Evolutionary conservation across 352 stramenopile genomes (phyloP).

Genomic region (Halophytophthora batemanensis): DNA sequence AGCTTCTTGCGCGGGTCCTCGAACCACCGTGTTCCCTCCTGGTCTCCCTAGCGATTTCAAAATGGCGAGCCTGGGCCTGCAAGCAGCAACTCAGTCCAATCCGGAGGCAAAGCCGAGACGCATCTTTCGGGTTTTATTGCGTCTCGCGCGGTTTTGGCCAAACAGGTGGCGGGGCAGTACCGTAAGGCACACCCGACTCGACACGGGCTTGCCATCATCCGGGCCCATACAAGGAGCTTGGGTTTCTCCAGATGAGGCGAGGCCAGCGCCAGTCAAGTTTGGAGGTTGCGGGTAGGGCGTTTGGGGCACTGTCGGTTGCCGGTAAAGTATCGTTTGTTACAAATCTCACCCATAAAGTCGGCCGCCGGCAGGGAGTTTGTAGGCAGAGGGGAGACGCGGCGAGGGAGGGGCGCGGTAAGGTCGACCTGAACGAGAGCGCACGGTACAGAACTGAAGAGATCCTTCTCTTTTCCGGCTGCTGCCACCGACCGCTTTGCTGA

Average conservation of each 20-base stretch:
- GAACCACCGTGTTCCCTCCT: constrained; percentile 11
- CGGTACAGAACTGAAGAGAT: constrained; percentile 3
- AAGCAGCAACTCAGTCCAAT: too few relatives aligned
- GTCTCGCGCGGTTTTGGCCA: constrained; percentile 1
- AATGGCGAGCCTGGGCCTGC: constrained; percentile 16
- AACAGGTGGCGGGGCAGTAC: neutral
- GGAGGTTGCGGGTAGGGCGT: constrained; percentile 10
- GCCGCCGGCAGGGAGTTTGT: constrained; percentile 1
- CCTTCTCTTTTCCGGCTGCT: neutral
- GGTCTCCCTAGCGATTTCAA: constrained; percentile 33
- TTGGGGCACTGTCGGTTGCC: neutral
- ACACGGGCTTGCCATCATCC: constrained; percentile 2
- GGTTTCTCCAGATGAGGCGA: neutral
- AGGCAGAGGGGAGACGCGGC: constrained; percentile 7
- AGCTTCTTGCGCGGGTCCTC: constrained; percentile 15
- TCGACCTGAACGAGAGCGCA: constrained; percentile 9
- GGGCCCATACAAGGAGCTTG: neutral
- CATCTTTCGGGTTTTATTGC: constrained; percentile 6
- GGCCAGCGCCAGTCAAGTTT: neutral
- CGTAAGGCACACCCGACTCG: neutral
- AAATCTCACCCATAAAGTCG: constrained; percentile 29
- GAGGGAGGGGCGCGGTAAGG: neutral
- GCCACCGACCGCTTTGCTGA: too few relatives aligned
- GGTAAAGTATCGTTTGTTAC: constrained; percentile 23
- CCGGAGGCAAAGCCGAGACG: neutral